phyloP scores from a whole-genome alignment of 805 yeast genomes.

The Grigorovia yakushimaensis region DNA sequence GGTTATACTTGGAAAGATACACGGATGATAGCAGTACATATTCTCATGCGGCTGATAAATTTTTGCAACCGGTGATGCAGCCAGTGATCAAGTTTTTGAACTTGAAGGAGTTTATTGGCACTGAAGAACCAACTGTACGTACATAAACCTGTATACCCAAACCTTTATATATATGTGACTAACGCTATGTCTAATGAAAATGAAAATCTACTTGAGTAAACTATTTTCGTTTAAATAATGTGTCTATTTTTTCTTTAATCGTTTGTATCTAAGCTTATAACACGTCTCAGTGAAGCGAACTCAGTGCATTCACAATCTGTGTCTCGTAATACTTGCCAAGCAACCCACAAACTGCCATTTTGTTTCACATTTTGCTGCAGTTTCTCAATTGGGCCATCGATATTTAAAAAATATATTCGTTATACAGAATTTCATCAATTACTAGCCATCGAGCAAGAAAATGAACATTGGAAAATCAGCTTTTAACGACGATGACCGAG shows the following conservation, averaged over 20 bases:
- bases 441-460: not conserved
- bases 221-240: not conserved
- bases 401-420: not conserved
- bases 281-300: too few species aligned
- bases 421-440: not conserved
- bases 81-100: slow-evolving; percentile 59
- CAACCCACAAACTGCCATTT: not conserved
- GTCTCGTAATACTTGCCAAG: too few species aligned
- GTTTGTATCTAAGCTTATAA: too few species aligned
- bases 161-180: not conserved
- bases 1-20: slow-evolving; percentile 85
- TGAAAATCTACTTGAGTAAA: not conserved
- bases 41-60: slow-evolving; percentile 51
- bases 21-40: slow-evolving; percentile 47
- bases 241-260: too few species aligned
- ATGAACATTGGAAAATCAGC: not conserved
- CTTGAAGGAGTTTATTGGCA: slow-evolving; percentile 66
- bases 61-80: slow-evolving; percentile 51
- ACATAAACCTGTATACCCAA: slow-evolving; percentile 1
- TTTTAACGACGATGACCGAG: not conserved
- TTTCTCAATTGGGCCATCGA: not conserved
- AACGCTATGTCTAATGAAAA: not conserved
- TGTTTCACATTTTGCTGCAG: not conserved
- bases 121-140: slow-evolving; percentile 78
- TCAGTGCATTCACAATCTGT: too few species aligned